These are phyloP conservation scores for Globisporangium uncinulatum DNA, from an alignment of 352 stramenopile genomes.

Conservation along the genomic window DNA sequence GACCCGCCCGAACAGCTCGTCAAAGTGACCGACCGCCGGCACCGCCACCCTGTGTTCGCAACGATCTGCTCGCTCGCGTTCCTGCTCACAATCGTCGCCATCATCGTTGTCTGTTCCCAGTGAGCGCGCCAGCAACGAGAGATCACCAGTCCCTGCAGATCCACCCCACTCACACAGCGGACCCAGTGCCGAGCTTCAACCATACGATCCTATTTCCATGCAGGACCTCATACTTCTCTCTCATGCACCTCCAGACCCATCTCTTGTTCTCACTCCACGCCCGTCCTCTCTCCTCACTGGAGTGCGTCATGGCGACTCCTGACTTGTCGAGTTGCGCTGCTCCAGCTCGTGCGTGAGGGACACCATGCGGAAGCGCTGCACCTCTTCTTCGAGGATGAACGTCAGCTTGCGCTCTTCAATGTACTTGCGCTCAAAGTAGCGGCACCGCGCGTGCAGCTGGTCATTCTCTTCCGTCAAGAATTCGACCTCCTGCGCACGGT, in stretches of 20 bases:
- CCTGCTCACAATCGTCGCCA: conserved; percentile 47
- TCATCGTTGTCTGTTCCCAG: conserved; percentile 64
- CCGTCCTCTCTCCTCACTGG: background rate
- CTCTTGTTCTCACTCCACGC: background rate
- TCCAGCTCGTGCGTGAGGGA: conserved; percentile 37
- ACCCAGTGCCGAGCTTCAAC: no score
- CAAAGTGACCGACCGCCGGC: conserved; percentile 64
- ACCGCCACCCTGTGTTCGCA: conserved; percentile 65
- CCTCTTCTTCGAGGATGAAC: conserved; percentile 57
- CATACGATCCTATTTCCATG: conserved; percentile 7
- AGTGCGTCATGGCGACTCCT: background rate
- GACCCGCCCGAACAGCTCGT: conserved; percentile 64
- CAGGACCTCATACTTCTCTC: conserved; percentile 3
- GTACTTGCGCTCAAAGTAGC: conserved; percentile 58
- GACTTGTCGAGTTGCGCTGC: conserved; percentile 19
- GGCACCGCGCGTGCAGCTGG: conserved; percentile 53
- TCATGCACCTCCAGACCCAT: background rate
- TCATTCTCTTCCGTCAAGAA: conserved; percentile 78
- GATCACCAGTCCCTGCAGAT: no score
- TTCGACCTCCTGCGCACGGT: conserved; percentile 63
- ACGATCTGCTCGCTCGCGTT: conserved; percentile 68
- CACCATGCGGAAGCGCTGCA: conserved; percentile 49
- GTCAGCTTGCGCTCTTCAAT: conserved; percentile 61
- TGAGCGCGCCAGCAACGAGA: background rate
- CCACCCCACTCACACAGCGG: no score